Evolutionary conservation across 2,329 filamentous ascomycete genomes (phyloP).

Genomic region (Colletotrichum salicis): DNA sequence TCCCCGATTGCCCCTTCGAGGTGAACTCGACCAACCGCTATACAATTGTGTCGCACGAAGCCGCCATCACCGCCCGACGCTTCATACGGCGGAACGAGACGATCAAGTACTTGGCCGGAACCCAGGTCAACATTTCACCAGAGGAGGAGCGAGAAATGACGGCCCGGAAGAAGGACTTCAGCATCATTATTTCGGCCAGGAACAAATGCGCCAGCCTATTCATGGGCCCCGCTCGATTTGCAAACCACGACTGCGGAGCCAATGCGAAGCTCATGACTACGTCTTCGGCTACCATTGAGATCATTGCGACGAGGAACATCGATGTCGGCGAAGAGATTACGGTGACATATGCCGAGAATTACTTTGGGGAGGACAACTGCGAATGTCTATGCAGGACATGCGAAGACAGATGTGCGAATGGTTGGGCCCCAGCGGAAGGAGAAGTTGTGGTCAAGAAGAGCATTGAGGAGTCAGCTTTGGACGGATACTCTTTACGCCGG

Average conservation of each 20-base stretch:
- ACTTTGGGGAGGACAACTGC: slow-evolving; percentile 94
- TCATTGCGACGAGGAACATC: slow-evolving; percentile 85
- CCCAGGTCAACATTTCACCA: slow-evolving; percentile 90
- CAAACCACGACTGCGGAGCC: slow-evolving; percentile 95
- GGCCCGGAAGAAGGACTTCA: slow-evolving; percentile 89
- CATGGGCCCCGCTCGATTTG: slow-evolving; percentile 93
- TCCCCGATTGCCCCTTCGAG: slow-evolving; percentile 94
- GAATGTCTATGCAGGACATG: slow-evolving; percentile 94
- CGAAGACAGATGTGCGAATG: slow-evolving; percentile 79
- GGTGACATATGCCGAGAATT: slow-evolving; percentile 93
- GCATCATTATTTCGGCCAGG: slow-evolving; percentile 92
- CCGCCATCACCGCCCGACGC: slow-evolving; percentile 83
- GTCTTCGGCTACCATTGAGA: slow-evolving; percentile 88
- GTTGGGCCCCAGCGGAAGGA: slow-evolving; percentile 75
- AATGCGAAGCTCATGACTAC: slow-evolving; percentile 89
- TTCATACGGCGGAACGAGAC: slow-evolving; percentile 84
- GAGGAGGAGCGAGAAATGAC: slow-evolving; percentile 89
- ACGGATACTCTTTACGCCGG: slow-evolving; percentile 67
- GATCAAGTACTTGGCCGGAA: slow-evolving; percentile 90
- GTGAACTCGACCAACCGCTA: slow-evolving; percentile 93
- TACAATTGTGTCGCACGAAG: slow-evolving; percentile 90
- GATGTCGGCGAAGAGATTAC: slow-evolving; percentile 93
- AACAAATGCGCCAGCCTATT: slow-evolving; percentile 93
- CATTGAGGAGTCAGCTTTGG: slow-evolving; percentile 62
- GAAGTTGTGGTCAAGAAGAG: slow-evolving; percentile 58